Percentiles rank a stretch among this genome's conserved stretches.
These are phyloP conservation scores for Ogataea hybrid DNA, from an alignment of 1,139 yeast genomes.

Conservation along the genomic window DNA sequence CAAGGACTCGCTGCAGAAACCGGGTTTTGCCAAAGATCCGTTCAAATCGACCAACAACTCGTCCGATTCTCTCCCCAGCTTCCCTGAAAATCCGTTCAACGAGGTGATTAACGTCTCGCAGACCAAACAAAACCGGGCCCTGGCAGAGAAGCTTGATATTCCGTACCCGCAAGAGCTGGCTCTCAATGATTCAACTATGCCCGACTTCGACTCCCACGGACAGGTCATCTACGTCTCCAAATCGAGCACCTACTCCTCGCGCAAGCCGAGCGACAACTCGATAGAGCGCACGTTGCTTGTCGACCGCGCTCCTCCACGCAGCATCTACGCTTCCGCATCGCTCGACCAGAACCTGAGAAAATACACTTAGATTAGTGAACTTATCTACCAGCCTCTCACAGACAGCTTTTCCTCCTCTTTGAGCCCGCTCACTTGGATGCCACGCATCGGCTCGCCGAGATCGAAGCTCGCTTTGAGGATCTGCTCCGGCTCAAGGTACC, in stretches of 20 bases:
- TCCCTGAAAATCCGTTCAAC: constrained; percentile 6
- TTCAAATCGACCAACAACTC: constrained; percentile 1
- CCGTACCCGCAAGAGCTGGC: constrained; percentile 9
- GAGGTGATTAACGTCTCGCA: constrained; percentile 5
- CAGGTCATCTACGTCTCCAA: neutral
- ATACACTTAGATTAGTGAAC: constrained; percentile 10
- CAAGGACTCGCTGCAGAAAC: neutral
- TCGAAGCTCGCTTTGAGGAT: constrained; percentile 72
- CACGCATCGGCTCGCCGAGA: constrained; percentile 76
- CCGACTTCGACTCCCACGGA: neutral
- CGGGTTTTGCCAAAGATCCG: neutral
- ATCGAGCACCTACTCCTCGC: constrained; percentile 5
- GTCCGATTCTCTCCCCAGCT: constrained; percentile 5
- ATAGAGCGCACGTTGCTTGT: neutral
- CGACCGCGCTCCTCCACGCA: constrained; percentile 5
- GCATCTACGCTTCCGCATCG: constrained; percentile 12
- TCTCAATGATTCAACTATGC: neutral
- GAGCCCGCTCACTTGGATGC: constrained; percentile 48
- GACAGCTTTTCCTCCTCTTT: constrained; percentile 46
- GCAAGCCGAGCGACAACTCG: constrained; percentile 3
- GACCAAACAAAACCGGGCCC: neutral
- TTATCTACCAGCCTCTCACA: constrained; percentile 48
- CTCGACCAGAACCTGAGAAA: constrained; percentile 7
- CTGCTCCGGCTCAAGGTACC: constrained; percentile 62
- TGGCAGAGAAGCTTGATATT: constrained; percentile 3